Conservation (phyloP, 2,329 filamentous ascomycete species). For the Xylaria sp. region DNA sequence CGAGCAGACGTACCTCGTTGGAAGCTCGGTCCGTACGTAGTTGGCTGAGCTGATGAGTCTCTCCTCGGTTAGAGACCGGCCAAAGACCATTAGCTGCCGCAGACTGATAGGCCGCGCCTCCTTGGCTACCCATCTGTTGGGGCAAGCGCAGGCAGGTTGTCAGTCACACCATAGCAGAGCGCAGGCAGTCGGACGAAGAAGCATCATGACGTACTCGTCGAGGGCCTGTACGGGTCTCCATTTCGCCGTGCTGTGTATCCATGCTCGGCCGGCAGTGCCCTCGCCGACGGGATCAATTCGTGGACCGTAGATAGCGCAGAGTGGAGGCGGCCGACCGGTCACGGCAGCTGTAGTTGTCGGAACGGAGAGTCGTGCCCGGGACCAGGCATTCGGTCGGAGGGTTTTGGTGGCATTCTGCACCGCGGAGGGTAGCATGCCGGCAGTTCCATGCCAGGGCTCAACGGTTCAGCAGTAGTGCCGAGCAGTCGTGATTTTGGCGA, state of each 20-base stretch:
- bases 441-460: conserved; percentile 48
- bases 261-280: conserved; percentile 36
- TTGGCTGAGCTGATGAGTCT: conserved; percentile 94
- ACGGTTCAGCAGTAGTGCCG: neutral
- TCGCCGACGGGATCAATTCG: conserved; percentile 31
- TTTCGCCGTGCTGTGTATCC: conserved; percentile 52
- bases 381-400: conserved; percentile 43
- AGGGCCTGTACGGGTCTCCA: conserved; percentile 72
- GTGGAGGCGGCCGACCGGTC: conserved; percentile 15
- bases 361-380: conserved; percentile 17
- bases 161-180: conserved; percentile 18
- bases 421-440: conserved; percentile 58
- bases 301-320: conserved; percentile 29
- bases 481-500: neutral
- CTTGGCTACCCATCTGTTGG: conserved; percentile 84
- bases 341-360: conserved; percentile 6
- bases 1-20: conserved; percentile 70
- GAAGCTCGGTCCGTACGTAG: conserved; percentile 95
- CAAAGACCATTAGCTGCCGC: conserved; percentile 96
- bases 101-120: conserved; percentile 96
- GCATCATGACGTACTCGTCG: conserved; percentile 64
- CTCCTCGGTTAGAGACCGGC: conserved; percentile 88
- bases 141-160: conserved; percentile 15
- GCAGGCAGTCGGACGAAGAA: conserved; percentile 25
- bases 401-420: conserved; percentile 57